Evolutionary conservation across 129 eudicot species (phyloP), one percentile per base, ranked within the genome.

Genomic region (Scalesia atractyloides): DNA sequence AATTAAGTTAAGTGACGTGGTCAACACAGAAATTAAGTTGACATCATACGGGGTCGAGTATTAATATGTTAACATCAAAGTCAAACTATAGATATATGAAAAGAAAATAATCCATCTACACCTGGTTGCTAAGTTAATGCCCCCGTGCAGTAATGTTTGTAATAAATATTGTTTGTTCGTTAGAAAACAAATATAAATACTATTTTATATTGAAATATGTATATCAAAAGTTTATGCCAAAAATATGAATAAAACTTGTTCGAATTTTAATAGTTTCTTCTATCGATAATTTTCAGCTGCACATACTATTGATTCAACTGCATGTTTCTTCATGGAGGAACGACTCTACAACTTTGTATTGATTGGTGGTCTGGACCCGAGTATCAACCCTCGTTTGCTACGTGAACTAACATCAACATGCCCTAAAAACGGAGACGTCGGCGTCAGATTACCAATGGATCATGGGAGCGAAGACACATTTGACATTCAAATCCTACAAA

Each of bases 251-350:
- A 51, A 51, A 51, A 16, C 7, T 51, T n/a, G 57, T 16, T 2
- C 61, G 18, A 7, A 7, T 5, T 14, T n/a, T 51, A 0, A 10
- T 22, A 20, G 6, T 57, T 26, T 5, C 15, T 3, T 37, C 2
- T 0, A n/a, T 59, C 16, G 18, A 20, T 37, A 37, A 5, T 37
- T 80, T 77, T 51, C 78, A 89, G 97, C 87, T 67, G 96, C 96
- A 20, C 97, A 92, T 65, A 86, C 94, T 12, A 86, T 92, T 37
- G 98, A 96, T 34, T 85, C 91, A 46, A 66, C 96, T 0, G 91
- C 92, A 14, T 92, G 98, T 72, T 82, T 86, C 89, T 86, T 83
- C 83, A 83, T 92, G 89, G 62, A 60, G n/a, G 66, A 72, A 0
- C 82, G 97, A 52, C 88, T 92, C 9, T 89, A 92, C 82, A 75